Conservation (phyloP, 2,329 filamentous ascomycete species). For the Stemphylium beticola region DNA sequence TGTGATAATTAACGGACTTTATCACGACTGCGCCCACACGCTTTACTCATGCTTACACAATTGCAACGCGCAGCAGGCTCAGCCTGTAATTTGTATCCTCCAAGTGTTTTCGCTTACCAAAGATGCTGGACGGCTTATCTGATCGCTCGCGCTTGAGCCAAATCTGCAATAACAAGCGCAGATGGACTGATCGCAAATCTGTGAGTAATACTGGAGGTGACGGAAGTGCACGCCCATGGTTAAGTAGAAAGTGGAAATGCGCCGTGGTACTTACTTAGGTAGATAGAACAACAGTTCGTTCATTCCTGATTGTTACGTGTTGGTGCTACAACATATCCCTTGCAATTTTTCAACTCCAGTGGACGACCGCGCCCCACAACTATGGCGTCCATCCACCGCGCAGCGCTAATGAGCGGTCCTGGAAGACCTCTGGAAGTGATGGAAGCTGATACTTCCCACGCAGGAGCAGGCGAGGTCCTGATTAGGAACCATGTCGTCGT, state of each 20-base stretch:
- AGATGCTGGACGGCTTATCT: constrained; percentile 25
- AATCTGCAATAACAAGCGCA: constrained; percentile 1
- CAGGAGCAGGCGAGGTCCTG: constrained; percentile 23
- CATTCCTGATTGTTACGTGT: too few relatives aligned
- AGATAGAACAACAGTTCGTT: background rate
- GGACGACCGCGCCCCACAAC: background rate
- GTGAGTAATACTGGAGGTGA: constrained; percentile 17
- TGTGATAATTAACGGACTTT: constrained; percentile 35
- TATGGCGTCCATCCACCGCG: constrained; percentile 22
- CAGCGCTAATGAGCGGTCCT: constrained; percentile 18
- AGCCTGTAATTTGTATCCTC: constrained; percentile 1
- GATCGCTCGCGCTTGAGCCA: constrained; percentile 2
- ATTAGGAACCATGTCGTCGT: constrained; percentile 31
- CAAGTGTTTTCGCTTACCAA: constrained; percentile 25
- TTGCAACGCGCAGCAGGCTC: constrained; percentile 3
- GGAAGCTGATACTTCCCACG: constrained; percentile 11
- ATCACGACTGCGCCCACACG: constrained; percentile 5
- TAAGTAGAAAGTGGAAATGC: too few relatives aligned
- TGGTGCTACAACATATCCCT: too few relatives aligned
- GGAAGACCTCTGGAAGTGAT: constrained; percentile 20
- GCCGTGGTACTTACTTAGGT: background rate
- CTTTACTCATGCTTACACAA: constrained; percentile 43
- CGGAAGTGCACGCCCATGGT: background rate
- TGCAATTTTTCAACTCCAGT: too few relatives aligned
- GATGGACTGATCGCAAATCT: constrained; percentile 6